phyloP scores from a whole-genome alignment of 1,139 yeast genomes.

The Blastobotrys ciferrii region DNA sequence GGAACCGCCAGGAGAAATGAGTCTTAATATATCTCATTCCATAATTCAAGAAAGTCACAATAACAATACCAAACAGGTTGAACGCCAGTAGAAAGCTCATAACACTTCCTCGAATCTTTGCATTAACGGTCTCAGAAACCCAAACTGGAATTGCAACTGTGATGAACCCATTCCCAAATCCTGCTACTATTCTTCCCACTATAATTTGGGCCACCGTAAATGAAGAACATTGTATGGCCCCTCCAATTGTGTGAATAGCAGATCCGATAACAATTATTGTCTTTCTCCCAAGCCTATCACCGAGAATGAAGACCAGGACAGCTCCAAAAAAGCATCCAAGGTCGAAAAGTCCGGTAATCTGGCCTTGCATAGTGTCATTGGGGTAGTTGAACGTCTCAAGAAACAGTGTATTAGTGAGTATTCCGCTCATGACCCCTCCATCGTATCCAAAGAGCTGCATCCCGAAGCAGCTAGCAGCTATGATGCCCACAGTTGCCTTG shows the following conservation, averaged over 20 bases:
- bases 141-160: constrained; percentile 24
- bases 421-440: constrained; percentile 28
- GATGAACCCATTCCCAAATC: constrained; percentile 39
- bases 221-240: constrained; percentile 68
- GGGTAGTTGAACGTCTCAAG: constrained; percentile 4
- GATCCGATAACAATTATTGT: constrained; percentile 5
- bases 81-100: constrained; percentile 5
- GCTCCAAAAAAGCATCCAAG: constrained; percentile 15
- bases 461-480: constrained; percentile 1
- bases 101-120: constrained; percentile 20
- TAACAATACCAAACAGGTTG: constrained; percentile 60
- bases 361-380: constrained; percentile 9
- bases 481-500: not conserved
- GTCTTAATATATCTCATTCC: constrained; percentile 10
- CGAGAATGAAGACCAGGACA: constrained; percentile 1
- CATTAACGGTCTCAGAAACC: constrained; percentile 23
- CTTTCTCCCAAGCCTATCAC: constrained; percentile 11
- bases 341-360: constrained; percentile 10
- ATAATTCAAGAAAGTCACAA: constrained; percentile 11
- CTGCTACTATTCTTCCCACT: constrained; percentile 70
- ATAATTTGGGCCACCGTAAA: constrained; percentile 68
- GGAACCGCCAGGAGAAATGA: constrained; percentile 10
- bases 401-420: constrained; percentile 11
- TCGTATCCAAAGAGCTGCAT: constrained; percentile 25
- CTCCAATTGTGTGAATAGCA: constrained; percentile 17